These are phyloP conservation scores for Leptomonas pyrrhocoris DNA, from an alignment of 208 protist species.

Conservation along the genomic window DNA sequence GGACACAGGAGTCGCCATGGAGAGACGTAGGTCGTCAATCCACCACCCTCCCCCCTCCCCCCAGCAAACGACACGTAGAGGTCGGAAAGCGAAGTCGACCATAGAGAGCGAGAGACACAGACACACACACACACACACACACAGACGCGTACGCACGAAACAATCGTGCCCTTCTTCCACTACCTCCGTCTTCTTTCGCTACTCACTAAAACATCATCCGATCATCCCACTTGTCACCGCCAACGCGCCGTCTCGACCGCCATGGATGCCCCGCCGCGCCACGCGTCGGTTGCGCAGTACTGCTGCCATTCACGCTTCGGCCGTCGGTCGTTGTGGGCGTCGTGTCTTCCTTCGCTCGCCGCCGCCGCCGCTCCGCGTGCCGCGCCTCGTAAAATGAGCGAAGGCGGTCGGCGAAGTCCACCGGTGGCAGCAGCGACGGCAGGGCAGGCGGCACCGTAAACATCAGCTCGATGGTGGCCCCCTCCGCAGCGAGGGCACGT, in stretches of 20 bases:
- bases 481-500: conserved; percentile 31
- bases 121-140: background rate
- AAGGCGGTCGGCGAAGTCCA: conserved; percentile 19
- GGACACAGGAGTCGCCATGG: no score
- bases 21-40: no score
- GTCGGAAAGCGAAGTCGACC: no score
- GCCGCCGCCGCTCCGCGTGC: conserved; percentile 23
- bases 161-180: no score
- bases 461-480: conserved; percentile 51
- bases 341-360: background rate
- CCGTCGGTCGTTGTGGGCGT: no score
- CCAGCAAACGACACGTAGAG: no score
- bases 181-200: background rate
- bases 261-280: background rate
- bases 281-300: background rate
- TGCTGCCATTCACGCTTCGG: no score
- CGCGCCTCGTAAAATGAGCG: conserved; percentile 13
- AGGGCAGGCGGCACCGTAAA: conserved; percentile 68
- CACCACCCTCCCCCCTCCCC: no score
- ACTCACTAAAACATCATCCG: conserved; percentile 1
- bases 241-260: background rate
- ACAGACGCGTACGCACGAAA: background rate
- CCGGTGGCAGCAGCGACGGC: conserved; percentile 61
- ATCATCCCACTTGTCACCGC: conserved; percentile 1
- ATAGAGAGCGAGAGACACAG: background rate